phyloP scores from a whole-genome alignment of 768 basidiomycete species.

The Phylloporus sp. region DNA sequence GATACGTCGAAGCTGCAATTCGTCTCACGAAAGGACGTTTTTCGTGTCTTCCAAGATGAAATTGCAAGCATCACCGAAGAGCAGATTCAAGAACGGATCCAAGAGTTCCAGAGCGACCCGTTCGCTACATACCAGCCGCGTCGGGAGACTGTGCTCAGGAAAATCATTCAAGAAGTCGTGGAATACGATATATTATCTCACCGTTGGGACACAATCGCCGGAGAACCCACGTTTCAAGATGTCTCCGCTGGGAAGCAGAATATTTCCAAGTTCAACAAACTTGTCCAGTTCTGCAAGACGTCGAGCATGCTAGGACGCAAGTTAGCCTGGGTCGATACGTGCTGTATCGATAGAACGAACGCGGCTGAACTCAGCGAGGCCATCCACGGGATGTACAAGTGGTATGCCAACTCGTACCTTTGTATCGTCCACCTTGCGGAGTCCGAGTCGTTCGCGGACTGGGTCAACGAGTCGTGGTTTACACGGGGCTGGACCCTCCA shows the following conservation, averaged over 20 bases:
- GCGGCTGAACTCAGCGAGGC: constrained; percentile 18
- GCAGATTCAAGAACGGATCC: not conserved
- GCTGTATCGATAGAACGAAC: constrained; percentile 19
- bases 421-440: constrained; percentile 18
- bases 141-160: not conserved
- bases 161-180: constrained; percentile 12
- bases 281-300: constrained; percentile 6
- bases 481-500: constrained; percentile 10
- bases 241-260: not conserved
- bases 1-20: constrained; percentile 6
- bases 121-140: not conserved
- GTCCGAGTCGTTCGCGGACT: not conserved
- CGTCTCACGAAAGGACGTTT: constrained; percentile 3
- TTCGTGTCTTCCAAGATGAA: constrained; percentile 4
- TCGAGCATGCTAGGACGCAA: not conserved
- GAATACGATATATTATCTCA: constrained; percentile 15
- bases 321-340: constrained; percentile 16
- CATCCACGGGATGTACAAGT: constrained; percentile 19
- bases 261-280: not conserved
- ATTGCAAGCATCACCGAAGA: constrained; percentile 3
- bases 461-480: constrained; percentile 10
- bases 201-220: constrained; percentile 2
- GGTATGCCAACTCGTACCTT: constrained; percentile 19
- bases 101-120: not conserved
- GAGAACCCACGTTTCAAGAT: constrained; percentile 12